phyloP scores from a whole-genome alignment of 2,329 filamentous ascomycete species.

The Fonsecaea erecta region DNA sequence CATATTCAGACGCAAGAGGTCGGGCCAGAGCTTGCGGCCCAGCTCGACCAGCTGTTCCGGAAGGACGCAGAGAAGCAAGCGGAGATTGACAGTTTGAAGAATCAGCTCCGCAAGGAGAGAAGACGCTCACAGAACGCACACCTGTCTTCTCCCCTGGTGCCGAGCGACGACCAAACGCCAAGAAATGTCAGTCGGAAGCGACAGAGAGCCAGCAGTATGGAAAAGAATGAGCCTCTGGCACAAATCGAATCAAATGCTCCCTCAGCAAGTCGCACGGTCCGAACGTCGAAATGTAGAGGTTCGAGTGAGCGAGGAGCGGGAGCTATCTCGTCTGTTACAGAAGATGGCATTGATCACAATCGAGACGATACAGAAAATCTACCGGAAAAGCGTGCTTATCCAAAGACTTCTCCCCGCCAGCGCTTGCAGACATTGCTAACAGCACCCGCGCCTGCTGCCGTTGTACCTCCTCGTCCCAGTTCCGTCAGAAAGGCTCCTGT shows the following conservation, averaged over 20 bases:
- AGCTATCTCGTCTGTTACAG: constrained; percentile 54
- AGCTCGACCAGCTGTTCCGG: constrained; percentile 35
- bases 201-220: constrained; percentile 17
- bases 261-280: not conserved
- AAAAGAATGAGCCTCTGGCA: constrained; percentile 14
- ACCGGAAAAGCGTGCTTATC: not conserved
- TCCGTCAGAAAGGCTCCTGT: constrained; percentile 4
- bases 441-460: constrained; percentile 11
- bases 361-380: constrained; percentile 3
- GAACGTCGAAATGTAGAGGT: constrained; percentile 11
- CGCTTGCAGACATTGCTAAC: constrained; percentile 28
- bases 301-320: constrained; percentile 35
- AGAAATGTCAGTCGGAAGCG: constrained; percentile 19
- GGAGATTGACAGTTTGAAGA: constrained; percentile 34
- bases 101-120: constrained; percentile 28
- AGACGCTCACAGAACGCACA: constrained; percentile 22
- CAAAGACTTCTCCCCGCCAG: constrained; percentile 16
- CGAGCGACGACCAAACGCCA: constrained; percentile 18
- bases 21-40: constrained; percentile 7
- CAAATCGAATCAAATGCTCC: constrained; percentile 24
- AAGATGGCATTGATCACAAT: constrained; percentile 53
- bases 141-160: constrained; percentile 27
- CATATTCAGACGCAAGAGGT: not conserved
- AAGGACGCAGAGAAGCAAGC: constrained; percentile 36
- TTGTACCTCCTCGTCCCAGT: constrained; percentile 3